Evolutionary conservation across 768 basidiomycete genomes (phyloP).

Genomic region (Tephrocybe rancida): DNA sequence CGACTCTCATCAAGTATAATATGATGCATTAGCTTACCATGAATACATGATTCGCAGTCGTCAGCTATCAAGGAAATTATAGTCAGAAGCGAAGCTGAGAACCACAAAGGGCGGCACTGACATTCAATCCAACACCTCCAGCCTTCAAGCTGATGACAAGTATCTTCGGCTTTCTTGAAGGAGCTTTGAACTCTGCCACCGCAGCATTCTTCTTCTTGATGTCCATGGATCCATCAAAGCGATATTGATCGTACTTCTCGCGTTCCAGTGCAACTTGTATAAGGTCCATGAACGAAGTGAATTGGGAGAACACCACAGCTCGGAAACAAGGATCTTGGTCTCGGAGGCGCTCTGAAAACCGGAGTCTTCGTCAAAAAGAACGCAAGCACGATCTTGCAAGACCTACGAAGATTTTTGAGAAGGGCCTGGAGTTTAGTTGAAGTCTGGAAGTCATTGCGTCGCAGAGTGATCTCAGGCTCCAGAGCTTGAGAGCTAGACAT

Average conservation of each 20-base stretch:
- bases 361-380: not conserved
- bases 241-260: conserved; percentile 67
- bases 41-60: conserved; percentile 82
- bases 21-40: conserved; percentile 53
- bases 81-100: not conserved
- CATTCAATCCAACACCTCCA: conserved; percentile 90
- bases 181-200: conserved; percentile 74
- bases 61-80: conserved; percentile 46
- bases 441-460: conserved; percentile 83
- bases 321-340: conserved; percentile 78
- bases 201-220: conserved; percentile 78
- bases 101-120: conserved; percentile 29
- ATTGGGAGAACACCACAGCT: conserved; percentile 89
- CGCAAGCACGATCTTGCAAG: not conserved
- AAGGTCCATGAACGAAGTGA: conserved; percentile 85
- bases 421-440: conserved; percentile 93
- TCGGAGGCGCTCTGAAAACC: conserved; percentile 52
- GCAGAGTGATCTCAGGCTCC: conserved; percentile 53
- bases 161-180: conserved; percentile 72
- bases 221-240: conserved; percentile 94
- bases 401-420: conserved; percentile 66
- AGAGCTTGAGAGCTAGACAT: conserved; percentile 34
- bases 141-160: conserved; percentile 84
- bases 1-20: conserved; percentile 1
- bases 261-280: conserved; percentile 73